phyloP scores from a whole-genome alignment of 352 stramenopile species.

The Globisporangium nunn region DNA sequence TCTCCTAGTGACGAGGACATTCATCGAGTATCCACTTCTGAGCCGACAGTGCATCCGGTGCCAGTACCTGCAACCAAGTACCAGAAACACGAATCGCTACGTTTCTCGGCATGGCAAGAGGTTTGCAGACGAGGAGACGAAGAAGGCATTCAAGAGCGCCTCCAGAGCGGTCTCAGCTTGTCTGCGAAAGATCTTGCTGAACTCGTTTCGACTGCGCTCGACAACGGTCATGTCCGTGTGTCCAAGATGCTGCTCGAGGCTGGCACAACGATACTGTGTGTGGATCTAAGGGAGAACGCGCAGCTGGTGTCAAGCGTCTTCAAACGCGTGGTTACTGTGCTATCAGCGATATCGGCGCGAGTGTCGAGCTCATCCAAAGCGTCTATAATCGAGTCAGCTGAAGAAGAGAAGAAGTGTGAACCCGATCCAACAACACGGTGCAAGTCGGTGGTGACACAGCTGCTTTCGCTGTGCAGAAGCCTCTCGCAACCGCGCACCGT shows the following conservation, averaged over 20 bases:
- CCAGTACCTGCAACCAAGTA: too few relatives aligned
- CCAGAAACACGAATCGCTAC: too few relatives aligned
- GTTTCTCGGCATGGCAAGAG: too few relatives aligned
- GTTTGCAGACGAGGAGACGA: too few relatives aligned
- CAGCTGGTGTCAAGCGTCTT: background rate
- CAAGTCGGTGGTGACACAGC: background rate
- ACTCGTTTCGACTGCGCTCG: background rate
- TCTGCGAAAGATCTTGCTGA: too few relatives aligned
- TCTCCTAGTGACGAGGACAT: too few relatives aligned
- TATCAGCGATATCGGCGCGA: background rate
- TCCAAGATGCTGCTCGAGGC: background rate
- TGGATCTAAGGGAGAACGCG: slow-evolving; percentile 1
- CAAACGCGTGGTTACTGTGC: background rate
- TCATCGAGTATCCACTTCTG: too few relatives aligned
- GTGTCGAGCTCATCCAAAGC: too few relatives aligned
- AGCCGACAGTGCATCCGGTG: too few relatives aligned
- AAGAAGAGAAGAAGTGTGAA: background rate
- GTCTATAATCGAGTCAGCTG: background rate
- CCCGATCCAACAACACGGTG: background rate
- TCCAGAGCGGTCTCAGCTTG: too few relatives aligned
- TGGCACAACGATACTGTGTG: background rate
- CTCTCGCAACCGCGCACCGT: background rate
- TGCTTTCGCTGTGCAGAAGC: background rate
- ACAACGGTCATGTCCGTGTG: background rate
- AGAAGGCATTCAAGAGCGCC: too few relatives aligned